Percentiles rank a stretch among this genome's conserved stretches.
phyloP scores from a whole-genome alignment of 1,284 basidiomycete genomes.

The Wallemia mellicola region DNA sequence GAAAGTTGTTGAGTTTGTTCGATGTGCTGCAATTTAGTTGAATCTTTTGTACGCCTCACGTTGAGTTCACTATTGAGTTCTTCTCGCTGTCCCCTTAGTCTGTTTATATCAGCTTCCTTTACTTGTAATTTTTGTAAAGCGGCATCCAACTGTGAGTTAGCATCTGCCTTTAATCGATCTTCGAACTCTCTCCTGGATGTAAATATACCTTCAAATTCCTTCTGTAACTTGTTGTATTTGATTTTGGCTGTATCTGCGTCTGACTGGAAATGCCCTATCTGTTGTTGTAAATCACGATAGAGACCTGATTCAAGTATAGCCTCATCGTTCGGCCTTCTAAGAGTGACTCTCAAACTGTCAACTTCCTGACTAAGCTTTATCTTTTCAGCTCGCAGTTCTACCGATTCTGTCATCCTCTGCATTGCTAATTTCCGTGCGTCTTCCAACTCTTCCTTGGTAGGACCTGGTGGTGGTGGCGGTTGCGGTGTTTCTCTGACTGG shows the following conservation, averaged over 20 bases:
- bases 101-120: constrained; percentile 38
- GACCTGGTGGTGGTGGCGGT: neutral
- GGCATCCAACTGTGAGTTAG: constrained; percentile 6
- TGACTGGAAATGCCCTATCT: neutral
- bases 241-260: neutral
- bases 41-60: constrained; percentile 38
- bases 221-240: neutral
- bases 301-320: neutral
- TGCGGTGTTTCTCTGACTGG: neutral
- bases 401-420: neutral
- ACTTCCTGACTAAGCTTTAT: neutral
- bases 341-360: neutral
- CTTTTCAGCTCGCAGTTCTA: neutral
- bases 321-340: neutral
- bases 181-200: neutral
- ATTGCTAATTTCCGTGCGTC: neutral
- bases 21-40: constrained; percentile 28
- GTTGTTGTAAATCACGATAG: neutral
- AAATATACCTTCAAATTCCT: neutral
- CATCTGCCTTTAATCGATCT: neutral
- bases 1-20: constrained; percentile 42
- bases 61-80: constrained; percentile 37
- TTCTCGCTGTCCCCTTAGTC: constrained; percentile 54
- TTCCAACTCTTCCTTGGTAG: neutral
- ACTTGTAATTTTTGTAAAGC: constrained; percentile 3